A percentile compares a stretch with the other conserved stretches of the same genome.
Evolutionary conservation across 169 alveolate species (phyloP).

Genomic region (Cryptosporidium baileyi): DNA sequence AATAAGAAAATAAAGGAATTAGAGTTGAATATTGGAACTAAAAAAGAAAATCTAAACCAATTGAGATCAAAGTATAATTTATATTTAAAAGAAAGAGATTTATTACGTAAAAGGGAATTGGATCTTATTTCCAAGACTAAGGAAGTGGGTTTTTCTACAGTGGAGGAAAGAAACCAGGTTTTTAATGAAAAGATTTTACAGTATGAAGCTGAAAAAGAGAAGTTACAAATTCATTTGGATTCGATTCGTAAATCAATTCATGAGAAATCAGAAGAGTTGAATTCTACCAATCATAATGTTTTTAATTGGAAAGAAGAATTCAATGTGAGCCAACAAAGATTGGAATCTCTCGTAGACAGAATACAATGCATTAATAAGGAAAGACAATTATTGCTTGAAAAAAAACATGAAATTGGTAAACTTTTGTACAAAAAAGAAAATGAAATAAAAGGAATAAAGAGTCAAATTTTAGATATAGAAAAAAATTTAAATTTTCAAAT

Average conservation of each 20-base stretch:
- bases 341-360: neutral
- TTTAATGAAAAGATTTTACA: neutral
- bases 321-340: neutral
- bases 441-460: neutral
- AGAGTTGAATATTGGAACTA: neutral
- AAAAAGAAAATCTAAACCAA: neutral
- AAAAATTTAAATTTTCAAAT: neutral
- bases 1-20: neutral
- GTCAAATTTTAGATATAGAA: constrained; percentile 1
- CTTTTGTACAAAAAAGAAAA: neutral
- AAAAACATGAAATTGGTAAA: constrained; percentile 42
- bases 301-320: constrained; percentile 1
- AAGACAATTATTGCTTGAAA: neutral
- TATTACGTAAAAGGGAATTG: constrained; percentile 8
- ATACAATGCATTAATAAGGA: neutral
- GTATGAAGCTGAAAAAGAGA: neutral
- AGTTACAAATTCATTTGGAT: neutral
- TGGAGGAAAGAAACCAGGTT: constrained; percentile 7
- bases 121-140: constrained; percentile 3
- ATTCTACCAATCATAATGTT: neutral
- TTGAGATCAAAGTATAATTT: neutral
- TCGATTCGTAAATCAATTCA: constrained; percentile 8
- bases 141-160: constrained; percentile 10
- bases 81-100: constrained; percentile 6
- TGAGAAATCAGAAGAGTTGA: neutral